Evolutionary conservation across 139 green algal genomes (phyloP).

Genomic region (Chloropicon primus): DNA sequence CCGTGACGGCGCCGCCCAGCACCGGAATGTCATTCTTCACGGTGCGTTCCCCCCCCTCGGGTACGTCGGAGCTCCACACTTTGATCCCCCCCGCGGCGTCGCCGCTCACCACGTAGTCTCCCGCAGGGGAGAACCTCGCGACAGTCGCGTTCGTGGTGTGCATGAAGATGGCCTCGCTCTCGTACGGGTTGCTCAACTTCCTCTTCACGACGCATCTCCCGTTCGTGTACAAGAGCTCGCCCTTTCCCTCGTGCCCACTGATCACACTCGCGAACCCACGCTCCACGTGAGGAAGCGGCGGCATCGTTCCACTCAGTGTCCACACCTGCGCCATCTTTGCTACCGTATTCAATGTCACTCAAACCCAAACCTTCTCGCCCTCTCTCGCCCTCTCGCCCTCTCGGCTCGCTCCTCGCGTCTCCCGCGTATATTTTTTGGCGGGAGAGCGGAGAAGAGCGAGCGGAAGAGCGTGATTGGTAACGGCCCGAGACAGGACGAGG

Average conservation of each 20-base stretch:
- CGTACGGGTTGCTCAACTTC: constrained; percentile 11
- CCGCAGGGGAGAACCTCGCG: constrained; percentile 24
- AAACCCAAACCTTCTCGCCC: too few relatives aligned
- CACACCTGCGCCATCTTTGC: background rate
- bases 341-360: background rate
- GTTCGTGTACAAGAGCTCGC: constrained; percentile 4
- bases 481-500: too few relatives aligned
- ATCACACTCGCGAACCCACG: background rate
- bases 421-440: too few relatives aligned
- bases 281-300: background rate
- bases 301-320: background rate
- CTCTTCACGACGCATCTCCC: constrained; percentile 15
- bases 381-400: too few relatives aligned
- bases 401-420: too few relatives aligned
- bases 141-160: constrained; percentile 19
- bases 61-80: constrained; percentile 15
- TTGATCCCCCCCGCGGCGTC: constrained; percentile 19
- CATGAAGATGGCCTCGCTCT: constrained; percentile 12
- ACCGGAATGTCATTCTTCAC: constrained; percentile 25
- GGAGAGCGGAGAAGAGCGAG: too few relatives aligned
- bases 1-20: constrained; percentile 19
- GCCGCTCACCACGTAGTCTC: constrained; percentile 28
- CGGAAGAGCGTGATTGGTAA: too few relatives aligned
- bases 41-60: constrained; percentile 7
- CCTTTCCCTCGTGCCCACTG: constrained; percentile 1